Evolutionary conservation across 345 rosid species (phyloP).

Genomic region (Chamaenerion angustifolium): DNA sequence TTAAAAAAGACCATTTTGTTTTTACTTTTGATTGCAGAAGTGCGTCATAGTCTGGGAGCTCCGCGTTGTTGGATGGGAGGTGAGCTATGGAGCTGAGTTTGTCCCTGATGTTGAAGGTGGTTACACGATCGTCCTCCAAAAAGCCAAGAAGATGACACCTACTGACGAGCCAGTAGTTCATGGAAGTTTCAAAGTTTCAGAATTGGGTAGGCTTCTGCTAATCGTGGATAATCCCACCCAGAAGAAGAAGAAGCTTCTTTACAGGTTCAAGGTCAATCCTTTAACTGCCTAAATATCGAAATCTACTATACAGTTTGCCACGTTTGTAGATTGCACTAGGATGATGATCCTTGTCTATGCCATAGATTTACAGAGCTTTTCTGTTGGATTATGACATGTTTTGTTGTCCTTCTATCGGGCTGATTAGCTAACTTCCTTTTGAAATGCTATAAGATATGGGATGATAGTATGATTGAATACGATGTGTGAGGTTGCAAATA

Average conservation of each 20-base stretch:
- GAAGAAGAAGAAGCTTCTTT: conserved; percentile 79
- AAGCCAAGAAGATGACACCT: conserved; percentile 53
- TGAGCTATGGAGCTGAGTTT: conserved; percentile 71
- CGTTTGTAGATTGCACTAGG: no score
- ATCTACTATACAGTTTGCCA: no score
- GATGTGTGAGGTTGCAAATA: no score
- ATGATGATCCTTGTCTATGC: no score
- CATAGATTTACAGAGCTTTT: no score
- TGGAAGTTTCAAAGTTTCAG: conserved; percentile 55
- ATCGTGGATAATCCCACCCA: conserved; percentile 67
- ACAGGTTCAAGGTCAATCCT: conserved; percentile 74
- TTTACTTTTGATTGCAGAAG: conserved; percentile 27
- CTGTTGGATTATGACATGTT: no score
- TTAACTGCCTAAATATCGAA: not conserved
- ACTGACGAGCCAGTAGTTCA: conserved; percentile 54
- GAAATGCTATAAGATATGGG: no score
- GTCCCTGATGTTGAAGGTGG: conserved; percentile 53
- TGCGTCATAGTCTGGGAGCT: conserved; percentile 74
- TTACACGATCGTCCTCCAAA: conserved; percentile 58
- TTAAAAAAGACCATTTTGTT: not conserved
- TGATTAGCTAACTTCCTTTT: no score
- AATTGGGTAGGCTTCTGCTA: conserved; percentile 62
- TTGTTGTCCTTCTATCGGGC: no score
- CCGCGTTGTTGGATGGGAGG: conserved; percentile 89
- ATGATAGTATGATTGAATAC: no score